These are phyloP conservation scores for Lactifluus subvellereus DNA, from an alignment of 768 basidiomycete genomes.

Conservation along the genomic window DNA sequence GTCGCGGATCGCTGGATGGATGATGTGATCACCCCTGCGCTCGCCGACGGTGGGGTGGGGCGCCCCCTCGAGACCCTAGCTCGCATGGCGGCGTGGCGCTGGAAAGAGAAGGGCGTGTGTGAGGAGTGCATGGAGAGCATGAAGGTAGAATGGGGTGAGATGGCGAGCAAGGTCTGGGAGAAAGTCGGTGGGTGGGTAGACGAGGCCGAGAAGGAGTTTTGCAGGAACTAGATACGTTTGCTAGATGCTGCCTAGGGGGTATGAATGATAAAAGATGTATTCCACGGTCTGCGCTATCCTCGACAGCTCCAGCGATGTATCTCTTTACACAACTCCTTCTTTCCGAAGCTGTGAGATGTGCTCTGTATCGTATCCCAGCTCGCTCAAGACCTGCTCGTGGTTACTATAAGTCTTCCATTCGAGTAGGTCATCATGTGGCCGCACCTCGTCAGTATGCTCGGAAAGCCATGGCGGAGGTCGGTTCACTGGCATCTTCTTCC, in stretches of 20 bases:
- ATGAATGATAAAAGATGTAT: background rate
- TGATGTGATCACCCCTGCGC: slow-evolving; percentile 60
- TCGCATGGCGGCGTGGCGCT: slow-evolving; percentile 48
- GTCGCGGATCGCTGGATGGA: slow-evolving; percentile 70
- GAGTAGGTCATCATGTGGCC: background rate
- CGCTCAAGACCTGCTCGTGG: slow-evolving; percentile 13
- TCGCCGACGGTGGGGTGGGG: slow-evolving; percentile 56
- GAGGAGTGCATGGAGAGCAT: slow-evolving; percentile 52
- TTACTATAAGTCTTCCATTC: background rate
- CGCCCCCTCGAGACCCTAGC: slow-evolving; percentile 69
- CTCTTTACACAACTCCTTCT: slow-evolving; percentile 18
- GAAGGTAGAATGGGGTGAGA: slow-evolving; percentile 57
- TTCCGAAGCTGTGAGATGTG: slow-evolving; percentile 16
- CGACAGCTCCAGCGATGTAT: background rate
- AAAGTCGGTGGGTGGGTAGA: slow-evolving; percentile 55
- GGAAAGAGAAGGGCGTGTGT: slow-evolving; percentile 56
- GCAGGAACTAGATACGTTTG: background rate
- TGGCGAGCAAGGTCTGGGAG: slow-evolving; percentile 55
- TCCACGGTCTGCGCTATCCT: background rate
- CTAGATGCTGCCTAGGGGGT: background rate
- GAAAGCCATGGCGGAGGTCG: slow-evolving; percentile 42
- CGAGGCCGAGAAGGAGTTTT: slow-evolving; percentile 19
- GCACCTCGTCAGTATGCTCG: slow-evolving; percentile 38
- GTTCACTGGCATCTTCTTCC: slow-evolving; percentile 33
- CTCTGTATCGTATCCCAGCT: slow-evolving; percentile 18